phyloP scores from a whole-genome alignment of 176 grass and related monocot genomes.

The Otatea glauca region DNA sequence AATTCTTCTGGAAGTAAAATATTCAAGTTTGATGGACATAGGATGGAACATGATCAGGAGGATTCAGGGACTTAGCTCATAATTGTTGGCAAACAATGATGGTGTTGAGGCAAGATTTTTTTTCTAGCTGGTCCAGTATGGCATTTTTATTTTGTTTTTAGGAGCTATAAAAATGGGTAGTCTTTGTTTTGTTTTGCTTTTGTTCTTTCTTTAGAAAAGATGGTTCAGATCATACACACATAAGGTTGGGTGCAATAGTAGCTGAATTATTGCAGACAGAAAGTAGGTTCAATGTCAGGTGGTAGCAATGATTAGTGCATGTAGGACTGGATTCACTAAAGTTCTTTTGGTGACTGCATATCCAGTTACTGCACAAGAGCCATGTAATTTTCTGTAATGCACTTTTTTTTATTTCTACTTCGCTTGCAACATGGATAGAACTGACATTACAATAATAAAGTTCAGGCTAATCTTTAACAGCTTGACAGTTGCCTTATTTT shows the following conservation, averaged over 20 bases:
- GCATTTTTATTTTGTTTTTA: conserved; percentile 27
- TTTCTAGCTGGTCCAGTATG: conserved; percentile 25
- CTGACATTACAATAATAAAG: conserved; percentile 13
- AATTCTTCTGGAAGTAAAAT: conserved; percentile 15
- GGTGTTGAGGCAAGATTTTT: conserved; percentile 7
- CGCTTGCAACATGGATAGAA: conserved; percentile 11
- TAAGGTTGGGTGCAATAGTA: conserved; percentile 41
- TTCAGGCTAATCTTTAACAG: background rate
- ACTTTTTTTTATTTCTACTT: conserved; percentile 5
- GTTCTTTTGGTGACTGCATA: conserved; percentile 35
- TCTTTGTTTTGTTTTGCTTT: conserved; percentile 51
- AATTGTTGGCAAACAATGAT: conserved; percentile 34
- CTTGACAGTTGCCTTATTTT: conserved; percentile 16
- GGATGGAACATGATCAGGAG: background rate
- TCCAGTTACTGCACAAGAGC: background rate
- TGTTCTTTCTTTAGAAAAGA: conserved; percentile 46
- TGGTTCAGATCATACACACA: conserved; percentile 30
- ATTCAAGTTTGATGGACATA: conserved; percentile 22
- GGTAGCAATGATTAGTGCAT: conserved; percentile 42
- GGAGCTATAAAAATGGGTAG: conserved; percentile 34
- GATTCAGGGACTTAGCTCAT: conserved; percentile 7
- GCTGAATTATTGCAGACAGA: conserved; percentile 63
- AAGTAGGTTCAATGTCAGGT: conserved; percentile 41
- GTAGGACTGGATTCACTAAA: conserved; percentile 34
- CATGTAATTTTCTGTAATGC: conserved; percentile 4